phyloP scores from a whole-genome alignment of 352 stramenopile genomes.

The Aphanomyces cochlioides region DNA sequence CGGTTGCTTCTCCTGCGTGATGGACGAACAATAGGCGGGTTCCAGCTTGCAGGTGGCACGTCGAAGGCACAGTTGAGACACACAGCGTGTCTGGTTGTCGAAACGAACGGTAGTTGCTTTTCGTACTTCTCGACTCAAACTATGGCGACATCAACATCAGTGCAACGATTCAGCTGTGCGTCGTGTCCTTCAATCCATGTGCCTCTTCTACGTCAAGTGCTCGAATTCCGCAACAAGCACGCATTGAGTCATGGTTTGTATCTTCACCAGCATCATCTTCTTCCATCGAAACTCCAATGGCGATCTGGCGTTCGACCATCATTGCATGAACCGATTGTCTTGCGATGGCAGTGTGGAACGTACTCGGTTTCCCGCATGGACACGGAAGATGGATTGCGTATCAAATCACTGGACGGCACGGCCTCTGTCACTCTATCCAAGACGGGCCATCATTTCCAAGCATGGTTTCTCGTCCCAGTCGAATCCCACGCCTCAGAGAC shows the following conservation, averaged over 20 bases:
- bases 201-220: neutral
- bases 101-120: slow-evolving; percentile 14
- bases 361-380: neutral
- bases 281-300: neutral
- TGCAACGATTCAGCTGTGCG: slow-evolving; percentile 21
- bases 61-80: neutral
- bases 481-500: neutral
- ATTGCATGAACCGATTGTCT: neutral
- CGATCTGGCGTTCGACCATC: neutral
- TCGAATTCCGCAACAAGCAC: slow-evolving; percentile 22
- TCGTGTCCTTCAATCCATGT: slow-evolving; percentile 11
- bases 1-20: slow-evolving; percentile 20
- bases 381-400: neutral
- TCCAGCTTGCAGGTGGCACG: neutral
- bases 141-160: neutral
- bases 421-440: neutral
- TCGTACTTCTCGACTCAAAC: slow-evolving; percentile 12
- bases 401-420: slow-evolving; percentile 12
- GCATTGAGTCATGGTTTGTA: neutral
- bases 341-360: slow-evolving; percentile 14
- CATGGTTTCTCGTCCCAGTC: neutral
- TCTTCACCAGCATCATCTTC: slow-evolving; percentile 16
- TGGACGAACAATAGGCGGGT: slow-evolving; percentile 15
- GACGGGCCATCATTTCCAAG: slow-evolving; percentile 1
- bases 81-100: slow-evolving; percentile 11